Evolutionary conservation across 1,284 basidiomycete species (phyloP).

Genomic region (Malassezia dermatis): DNA sequence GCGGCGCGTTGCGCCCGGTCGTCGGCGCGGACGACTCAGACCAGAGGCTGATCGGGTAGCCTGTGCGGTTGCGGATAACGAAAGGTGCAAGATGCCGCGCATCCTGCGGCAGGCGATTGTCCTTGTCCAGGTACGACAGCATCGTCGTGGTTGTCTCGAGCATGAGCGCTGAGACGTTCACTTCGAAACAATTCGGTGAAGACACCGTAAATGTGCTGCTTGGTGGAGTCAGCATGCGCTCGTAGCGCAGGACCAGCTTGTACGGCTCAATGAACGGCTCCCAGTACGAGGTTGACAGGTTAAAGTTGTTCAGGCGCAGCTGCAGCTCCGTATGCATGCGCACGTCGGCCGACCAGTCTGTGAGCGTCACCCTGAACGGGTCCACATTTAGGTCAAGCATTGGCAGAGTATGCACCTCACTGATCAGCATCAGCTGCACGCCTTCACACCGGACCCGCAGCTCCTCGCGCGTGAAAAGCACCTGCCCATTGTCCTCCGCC

Average conservation of each 20-base stretch:
- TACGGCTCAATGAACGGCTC: slow-evolving; percentile 99
- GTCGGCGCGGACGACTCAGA: slow-evolving; percentile 30
- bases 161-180: slow-evolving; percentile 75
- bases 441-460: slow-evolving; percentile 52
- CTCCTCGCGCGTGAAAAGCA: slow-evolving; percentile 41
- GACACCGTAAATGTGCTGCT: slow-evolving; percentile 59
- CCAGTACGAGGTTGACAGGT: slow-evolving; percentile 94
- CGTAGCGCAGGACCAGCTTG: slow-evolving; percentile 61
- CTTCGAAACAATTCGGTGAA: slow-evolving; percentile 73
- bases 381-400: slow-evolving; percentile 79
- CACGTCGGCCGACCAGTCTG: slow-evolving; percentile 90
- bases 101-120: slow-evolving; percentile 47
- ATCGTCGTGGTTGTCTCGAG: slow-evolving; percentile 73
- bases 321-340: slow-evolving; percentile 45
- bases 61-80: slow-evolving; percentile 80
- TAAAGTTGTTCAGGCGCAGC: slow-evolving; percentile 90
- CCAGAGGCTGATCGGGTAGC: slow-evolving; percentile 53
- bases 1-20: slow-evolving; percentile 20
- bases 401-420: slow-evolving; percentile 88
- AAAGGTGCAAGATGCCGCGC: slow-evolving; percentile 76
- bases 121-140: slow-evolving; percentile 61
- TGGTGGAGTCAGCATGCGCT: slow-evolving; percentile 48
- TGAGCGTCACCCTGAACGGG: slow-evolving; percentile 69
- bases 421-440: slow-evolving; percentile 83
- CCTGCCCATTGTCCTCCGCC: slow-evolving; percentile 25